These are phyloP conservation scores for Elsinoe batatas DNA, from an alignment of 2,329 filamentous ascomycete species.

Conservation along the genomic window DNA sequence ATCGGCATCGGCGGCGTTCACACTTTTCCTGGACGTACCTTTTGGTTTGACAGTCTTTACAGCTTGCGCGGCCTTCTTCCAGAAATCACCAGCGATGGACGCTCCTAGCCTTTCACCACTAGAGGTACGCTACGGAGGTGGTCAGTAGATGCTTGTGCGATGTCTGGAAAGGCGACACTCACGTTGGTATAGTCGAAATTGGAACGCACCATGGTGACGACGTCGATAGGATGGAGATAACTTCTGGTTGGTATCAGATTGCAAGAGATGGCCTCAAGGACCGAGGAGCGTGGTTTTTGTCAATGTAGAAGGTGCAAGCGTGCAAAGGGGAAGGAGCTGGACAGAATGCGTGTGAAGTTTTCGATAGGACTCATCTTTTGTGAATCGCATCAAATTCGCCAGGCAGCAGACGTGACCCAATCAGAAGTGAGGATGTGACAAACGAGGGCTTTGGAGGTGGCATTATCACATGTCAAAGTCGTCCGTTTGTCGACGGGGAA, in stretches of 20 bases:
- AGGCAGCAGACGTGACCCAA: not conserved
- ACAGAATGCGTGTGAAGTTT: not conserved
- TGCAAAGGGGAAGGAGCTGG: not conserved
- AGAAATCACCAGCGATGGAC: constrained; percentile 37
- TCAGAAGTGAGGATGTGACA: not conserved
- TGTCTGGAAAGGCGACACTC: not conserved
- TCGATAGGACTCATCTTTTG: not conserved
- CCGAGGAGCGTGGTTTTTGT: not conserved
- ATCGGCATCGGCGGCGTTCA: constrained; percentile 2
- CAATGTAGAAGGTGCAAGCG: not conserved
- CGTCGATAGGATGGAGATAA: not conserved
- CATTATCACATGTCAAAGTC: constrained; percentile 4
- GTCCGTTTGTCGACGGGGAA: not conserved
- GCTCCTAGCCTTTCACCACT: constrained; percentile 37
- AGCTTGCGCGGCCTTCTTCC: constrained; percentile 23
- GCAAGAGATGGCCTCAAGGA: not conserved
- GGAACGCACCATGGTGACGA: constrained; percentile 8
- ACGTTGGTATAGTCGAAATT: constrained; percentile 15
- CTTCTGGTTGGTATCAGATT: not conserved
- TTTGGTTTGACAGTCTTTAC: constrained; percentile 20
- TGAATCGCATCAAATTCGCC: not conserved
- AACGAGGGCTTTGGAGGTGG: not conserved
- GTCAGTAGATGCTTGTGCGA: not conserved
- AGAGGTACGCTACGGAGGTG: constrained; percentile 31
- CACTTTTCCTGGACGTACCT: constrained; percentile 8